phyloP scores from a whole-genome alignment of 2,329 filamentous ascomycete genomes.

The Phialophora verrucosa region DNA sequence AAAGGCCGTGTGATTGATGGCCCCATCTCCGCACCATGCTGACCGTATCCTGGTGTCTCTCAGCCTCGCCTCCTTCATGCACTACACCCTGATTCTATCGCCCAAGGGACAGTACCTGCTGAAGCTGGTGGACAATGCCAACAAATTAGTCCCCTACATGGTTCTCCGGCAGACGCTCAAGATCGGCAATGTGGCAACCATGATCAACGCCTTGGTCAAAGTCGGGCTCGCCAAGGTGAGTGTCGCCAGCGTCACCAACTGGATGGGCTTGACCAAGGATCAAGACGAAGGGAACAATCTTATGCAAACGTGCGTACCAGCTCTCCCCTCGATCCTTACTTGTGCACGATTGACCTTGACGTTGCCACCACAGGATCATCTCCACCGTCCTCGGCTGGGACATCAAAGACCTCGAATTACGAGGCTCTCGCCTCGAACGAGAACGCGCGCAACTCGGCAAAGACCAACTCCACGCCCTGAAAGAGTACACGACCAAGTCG shows the following conservation, averaged over 20 bases:
- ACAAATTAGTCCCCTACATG: slow-evolving; percentile 73
- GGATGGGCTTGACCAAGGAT: slow-evolving; percentile 73
- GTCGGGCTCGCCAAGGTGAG: slow-evolving; percentile 79
- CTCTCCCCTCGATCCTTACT: slow-evolving; percentile 5
- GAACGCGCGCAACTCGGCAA: slow-evolving; percentile 64
- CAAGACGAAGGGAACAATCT: slow-evolving; percentile 81
- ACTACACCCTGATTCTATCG: slow-evolving; percentile 74
- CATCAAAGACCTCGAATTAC: slow-evolving; percentile 70
- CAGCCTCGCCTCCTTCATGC: slow-evolving; percentile 74
- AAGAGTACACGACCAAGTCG: slow-evolving; percentile 60
- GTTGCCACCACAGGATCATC: slow-evolving; percentile 63
- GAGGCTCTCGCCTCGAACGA: slow-evolving; percentile 68
- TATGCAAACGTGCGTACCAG: slow-evolving; percentile 62
- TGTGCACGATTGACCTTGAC: slow-evolving; percentile 7
- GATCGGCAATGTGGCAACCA: slow-evolving; percentile 78
- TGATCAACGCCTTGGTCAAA: slow-evolving; percentile 77
- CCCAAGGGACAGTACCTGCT: slow-evolving; percentile 77
- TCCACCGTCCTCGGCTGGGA: slow-evolving; percentile 76
- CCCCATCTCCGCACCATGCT: slow-evolving; percentile 4
- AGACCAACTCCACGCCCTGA: slow-evolving; percentile 66
- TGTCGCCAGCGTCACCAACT: slow-evolving; percentile 75
- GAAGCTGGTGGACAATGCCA: slow-evolving; percentile 71
- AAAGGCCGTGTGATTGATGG: neutral
- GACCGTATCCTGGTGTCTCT: neutral
- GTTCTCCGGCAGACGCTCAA: slow-evolving; percentile 74